Conservation (phyloP, 2,329 filamentous ascomycete species). For the Alternaria ethzedia region DNA sequence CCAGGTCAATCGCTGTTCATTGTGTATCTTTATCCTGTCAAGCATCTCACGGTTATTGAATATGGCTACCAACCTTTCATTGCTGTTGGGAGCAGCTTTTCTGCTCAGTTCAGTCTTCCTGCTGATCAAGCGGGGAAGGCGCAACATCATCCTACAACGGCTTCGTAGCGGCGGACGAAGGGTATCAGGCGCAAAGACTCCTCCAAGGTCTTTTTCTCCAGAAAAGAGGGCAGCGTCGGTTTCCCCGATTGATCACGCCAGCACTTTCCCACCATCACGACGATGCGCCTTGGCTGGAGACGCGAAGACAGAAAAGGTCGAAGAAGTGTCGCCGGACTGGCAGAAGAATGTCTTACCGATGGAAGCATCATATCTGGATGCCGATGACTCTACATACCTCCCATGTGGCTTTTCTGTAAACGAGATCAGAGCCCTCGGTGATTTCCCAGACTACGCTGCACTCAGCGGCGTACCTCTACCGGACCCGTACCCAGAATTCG, state of each 20-base stretch:
- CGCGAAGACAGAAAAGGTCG: slow-evolving; percentile 30
- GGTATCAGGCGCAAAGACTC: slow-evolving; percentile 58
- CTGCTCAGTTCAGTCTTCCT: slow-evolving; percentile 32
- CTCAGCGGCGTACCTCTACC: slow-evolving; percentile 79
- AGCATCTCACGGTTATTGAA: neutral
- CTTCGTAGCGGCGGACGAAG: slow-evolving; percentile 50
- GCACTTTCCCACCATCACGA: slow-evolving; percentile 61
- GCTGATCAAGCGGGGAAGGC: slow-evolving; percentile 45
- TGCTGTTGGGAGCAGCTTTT: slow-evolving; percentile 42
- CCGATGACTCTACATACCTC: slow-evolving; percentile 55
- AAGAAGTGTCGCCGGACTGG: slow-evolving; percentile 26
- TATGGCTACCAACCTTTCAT: slow-evolving; percentile 30
- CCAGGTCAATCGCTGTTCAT: neutral
- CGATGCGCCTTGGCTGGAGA: slow-evolving; percentile 53
- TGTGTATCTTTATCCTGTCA: neutral
- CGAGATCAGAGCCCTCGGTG: slow-evolving; percentile 73
- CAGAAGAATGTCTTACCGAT: slow-evolving; percentile 34
- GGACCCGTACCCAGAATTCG: slow-evolving; percentile 66
- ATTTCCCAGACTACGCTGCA: slow-evolving; percentile 79
- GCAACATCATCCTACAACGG: slow-evolving; percentile 49
- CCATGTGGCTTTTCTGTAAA: slow-evolving; percentile 73
- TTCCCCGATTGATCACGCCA: slow-evolving; percentile 49
- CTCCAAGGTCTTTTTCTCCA: slow-evolving; percentile 60
- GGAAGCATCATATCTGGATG: slow-evolving; percentile 34
- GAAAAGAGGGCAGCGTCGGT: slow-evolving; percentile 49